Evolutionary conservation across 2,329 filamentous ascomycete species (phyloP).

Genomic region (Alternaria arborescens): DNA sequence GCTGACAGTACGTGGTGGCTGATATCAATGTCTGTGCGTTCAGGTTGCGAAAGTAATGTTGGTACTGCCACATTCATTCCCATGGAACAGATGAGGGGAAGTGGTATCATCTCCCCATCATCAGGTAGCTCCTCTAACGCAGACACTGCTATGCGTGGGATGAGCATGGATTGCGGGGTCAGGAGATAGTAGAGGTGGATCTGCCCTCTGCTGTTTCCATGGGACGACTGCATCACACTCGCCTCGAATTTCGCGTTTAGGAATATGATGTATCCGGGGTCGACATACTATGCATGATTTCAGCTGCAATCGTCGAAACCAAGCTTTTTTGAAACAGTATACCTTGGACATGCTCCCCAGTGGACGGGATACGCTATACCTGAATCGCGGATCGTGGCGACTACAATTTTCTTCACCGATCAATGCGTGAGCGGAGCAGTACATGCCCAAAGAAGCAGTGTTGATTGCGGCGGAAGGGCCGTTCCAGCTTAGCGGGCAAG

Average conservation of each 20-base stretch:
- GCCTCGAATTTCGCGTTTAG: not conserved
- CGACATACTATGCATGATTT: not conserved
- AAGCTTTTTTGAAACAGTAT: not conserved
- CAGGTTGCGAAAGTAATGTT: not conserved
- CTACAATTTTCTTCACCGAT: conserved; percentile 3
- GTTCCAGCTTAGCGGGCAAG: conserved; percentile 9
- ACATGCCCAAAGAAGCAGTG: conserved; percentile 15
- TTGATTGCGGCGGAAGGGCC: conserved; percentile 18
- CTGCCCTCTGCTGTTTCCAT: not conserved
- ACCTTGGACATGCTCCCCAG: not conserved
- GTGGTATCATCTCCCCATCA: not conserved
- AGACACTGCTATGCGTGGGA: not conserved
- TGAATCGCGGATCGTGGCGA: conserved; percentile 1
- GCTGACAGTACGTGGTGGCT: not conserved
- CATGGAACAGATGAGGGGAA: not conserved
- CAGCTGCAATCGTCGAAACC: not conserved
- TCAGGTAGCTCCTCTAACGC: not conserved
- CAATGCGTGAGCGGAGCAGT: not conserved
- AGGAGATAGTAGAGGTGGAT: not conserved
- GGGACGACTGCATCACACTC: not conserved
- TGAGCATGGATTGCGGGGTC: not conserved
- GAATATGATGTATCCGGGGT: not conserved
- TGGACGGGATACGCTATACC: conserved; percentile 1
- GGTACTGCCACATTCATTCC: not conserved
- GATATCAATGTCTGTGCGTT: not conserved